Percentiles rank a stretch among this genome's conserved stretches.
phyloP scores from a whole-genome alignment of 352 stramenopile species.

The Phytopythium vexans region DNA sequence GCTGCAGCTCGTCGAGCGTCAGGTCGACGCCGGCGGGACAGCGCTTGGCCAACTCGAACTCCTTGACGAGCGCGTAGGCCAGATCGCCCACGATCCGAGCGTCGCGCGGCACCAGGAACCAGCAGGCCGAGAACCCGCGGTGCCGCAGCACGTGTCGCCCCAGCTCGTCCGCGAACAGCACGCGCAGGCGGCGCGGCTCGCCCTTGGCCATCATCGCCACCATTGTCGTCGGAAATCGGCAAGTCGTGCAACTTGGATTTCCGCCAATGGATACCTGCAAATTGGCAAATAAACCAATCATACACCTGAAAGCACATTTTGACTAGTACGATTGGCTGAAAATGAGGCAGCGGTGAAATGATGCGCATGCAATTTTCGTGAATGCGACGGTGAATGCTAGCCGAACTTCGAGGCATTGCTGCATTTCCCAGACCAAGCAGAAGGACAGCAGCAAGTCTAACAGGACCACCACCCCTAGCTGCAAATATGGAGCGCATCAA shows the following conservation, averaged over 20 bases:
- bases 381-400: background rate
- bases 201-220: constrained; percentile 8
- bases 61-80: constrained; percentile 40
- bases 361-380: too few species aligned
- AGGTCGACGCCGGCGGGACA: constrained; percentile 56
- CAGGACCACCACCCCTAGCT: background rate
- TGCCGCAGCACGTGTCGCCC: constrained; percentile 35
- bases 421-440: background rate
- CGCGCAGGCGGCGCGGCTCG: constrained; percentile 27
- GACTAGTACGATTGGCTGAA: background rate
- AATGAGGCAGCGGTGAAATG: background rate
- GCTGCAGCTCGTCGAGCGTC: constrained; percentile 49
- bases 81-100: constrained; percentile 60
- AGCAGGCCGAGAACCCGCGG: constrained; percentile 58
- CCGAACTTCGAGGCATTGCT: background rate
- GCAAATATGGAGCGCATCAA: constrained; percentile 34
- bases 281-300: too few species aligned
- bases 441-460: too few species aligned
- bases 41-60: constrained; percentile 46
- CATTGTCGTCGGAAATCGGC: background rate
- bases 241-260: background rate
- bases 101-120: constrained; percentile 53
- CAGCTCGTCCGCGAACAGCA: constrained; percentile 60
- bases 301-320: background rate
- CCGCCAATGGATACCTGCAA: background rate